Conservation (phyloP, 2,329 filamentous ascomycete genomes). For the Thielaviopsis populi region DNA sequence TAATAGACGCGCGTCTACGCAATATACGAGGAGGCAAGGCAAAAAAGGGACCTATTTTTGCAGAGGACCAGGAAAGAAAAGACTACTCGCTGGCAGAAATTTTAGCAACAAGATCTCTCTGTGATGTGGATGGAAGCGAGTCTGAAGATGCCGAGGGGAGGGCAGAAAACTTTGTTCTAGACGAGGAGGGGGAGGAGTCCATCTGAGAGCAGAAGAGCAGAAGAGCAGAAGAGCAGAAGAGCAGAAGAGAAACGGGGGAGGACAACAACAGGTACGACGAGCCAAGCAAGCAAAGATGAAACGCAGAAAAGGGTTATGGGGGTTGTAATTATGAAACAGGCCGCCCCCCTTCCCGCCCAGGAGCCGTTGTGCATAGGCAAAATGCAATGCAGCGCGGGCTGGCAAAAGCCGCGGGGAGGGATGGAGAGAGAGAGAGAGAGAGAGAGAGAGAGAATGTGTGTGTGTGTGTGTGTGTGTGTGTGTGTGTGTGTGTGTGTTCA, state of each 20-base stretch:
- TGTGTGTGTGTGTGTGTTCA: too few relatives aligned
- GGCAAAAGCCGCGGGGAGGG: neutral
- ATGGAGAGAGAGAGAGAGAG: too few relatives aligned
- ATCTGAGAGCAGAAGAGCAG: too few relatives aligned
- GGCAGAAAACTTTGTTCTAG: neutral
- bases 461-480: too few relatives aligned
- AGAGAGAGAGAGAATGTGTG: too few relatives aligned
- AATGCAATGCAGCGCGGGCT: neutral
- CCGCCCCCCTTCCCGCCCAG: neutral
- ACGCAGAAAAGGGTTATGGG: neutral
- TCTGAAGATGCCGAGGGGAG: neutral
- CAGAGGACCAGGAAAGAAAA: neutral
- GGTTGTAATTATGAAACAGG: conserved; percentile 2
- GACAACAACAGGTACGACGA: neutral
- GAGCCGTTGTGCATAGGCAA: neutral
- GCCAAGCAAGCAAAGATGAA: neutral
- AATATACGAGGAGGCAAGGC: neutral
- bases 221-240: too few relatives aligned
- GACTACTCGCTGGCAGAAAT: too few relatives aligned
- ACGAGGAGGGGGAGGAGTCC: too few relatives aligned
- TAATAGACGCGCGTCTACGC: conserved; percentile 4
- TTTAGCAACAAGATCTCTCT: too few relatives aligned
- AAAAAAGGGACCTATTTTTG: neutral
- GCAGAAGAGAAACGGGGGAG: neutral
- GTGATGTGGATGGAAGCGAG: too few relatives aligned